A percentile compares a stretch with the other conserved stretches of the same genome.
phyloP scores from a whole-genome alignment of 1,139 yeast species.

The Taiozyma sp. region DNA sequence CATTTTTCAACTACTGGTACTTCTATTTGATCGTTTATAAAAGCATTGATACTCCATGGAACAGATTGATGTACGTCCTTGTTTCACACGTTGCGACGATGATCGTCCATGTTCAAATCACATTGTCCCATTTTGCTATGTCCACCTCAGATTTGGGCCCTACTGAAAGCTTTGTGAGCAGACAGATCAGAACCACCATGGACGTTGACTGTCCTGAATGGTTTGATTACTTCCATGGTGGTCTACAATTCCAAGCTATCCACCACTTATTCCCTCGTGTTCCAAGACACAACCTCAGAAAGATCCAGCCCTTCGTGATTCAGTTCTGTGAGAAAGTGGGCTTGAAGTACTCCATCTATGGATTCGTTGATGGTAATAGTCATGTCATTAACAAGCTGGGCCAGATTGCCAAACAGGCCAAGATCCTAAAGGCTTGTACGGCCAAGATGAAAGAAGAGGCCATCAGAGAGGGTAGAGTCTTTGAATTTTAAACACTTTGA shows the following conservation, averaged over 20 bases:
- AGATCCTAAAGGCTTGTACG: constrained; percentile 65
- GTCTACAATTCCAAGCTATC: constrained; percentile 86
- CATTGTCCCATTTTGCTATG: constrained; percentile 90
- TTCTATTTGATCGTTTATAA: constrained; percentile 59
- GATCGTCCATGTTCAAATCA: constrained; percentile 91
- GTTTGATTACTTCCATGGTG: constrained; percentile 90
- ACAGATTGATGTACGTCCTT: constrained; percentile 55
- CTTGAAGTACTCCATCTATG: constrained; percentile 76
- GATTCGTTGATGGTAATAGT: constrained; percentile 74
- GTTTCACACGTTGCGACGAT: constrained; percentile 78
- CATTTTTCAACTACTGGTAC: constrained; percentile 73
- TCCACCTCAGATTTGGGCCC: constrained; percentile 83
- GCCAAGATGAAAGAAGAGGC: constrained; percentile 41
- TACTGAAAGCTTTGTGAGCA: constrained; percentile 74
- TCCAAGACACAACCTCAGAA: constrained; percentile 82
- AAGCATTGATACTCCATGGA: constrained; percentile 45
- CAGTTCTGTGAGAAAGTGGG: constrained; percentile 79
- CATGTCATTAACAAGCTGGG: constrained; percentile 65
- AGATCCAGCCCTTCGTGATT: constrained; percentile 66
- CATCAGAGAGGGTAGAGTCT: constrained; percentile 17
- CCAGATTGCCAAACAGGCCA: constrained; percentile 78
- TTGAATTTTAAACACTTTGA: not conserved
- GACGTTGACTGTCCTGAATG: constrained; percentile 93
- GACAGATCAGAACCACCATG: constrained; percentile 89
- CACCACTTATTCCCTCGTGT: constrained; percentile 88